phyloP scores from a whole-genome alignment of 495 filamentous ascomycete species.

The Staphylotrichum tortipilum region DNA sequence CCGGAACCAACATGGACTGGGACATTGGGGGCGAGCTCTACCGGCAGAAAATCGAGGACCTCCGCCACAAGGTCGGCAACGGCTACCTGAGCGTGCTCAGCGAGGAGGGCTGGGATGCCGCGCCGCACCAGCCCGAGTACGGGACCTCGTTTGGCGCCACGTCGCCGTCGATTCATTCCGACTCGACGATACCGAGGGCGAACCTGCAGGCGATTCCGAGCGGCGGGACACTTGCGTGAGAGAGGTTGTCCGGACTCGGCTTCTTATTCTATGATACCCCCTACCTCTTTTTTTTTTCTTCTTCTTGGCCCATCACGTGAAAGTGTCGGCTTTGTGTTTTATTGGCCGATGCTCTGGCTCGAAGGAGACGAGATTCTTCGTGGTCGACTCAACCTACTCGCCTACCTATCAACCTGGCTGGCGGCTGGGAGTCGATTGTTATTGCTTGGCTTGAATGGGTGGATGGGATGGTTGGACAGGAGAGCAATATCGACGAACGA shows the following conservation, averaged over 20 bases:
- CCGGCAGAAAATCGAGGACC: constrained; percentile 71
- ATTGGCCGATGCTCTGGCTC: too few species aligned
- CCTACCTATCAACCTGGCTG: too few species aligned
- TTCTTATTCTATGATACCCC: constrained; percentile 18
- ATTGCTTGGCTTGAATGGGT: too few species aligned
- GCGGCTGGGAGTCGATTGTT: too few species aligned
- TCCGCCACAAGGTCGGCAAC: constrained; percentile 73
- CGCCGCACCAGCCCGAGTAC: constrained; percentile 27
- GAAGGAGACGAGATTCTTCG: too few species aligned
- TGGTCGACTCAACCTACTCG: too few species aligned
- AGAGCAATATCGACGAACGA: not conserved
- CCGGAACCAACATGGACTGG: constrained; percentile 46
- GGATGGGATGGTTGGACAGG: too few species aligned
- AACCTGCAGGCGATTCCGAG: constrained; percentile 44
- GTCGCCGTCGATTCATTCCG: constrained; percentile 31
- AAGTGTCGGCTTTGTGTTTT: too few species aligned
- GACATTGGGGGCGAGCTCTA: constrained; percentile 68
- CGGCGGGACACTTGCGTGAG: constrained; percentile 37
- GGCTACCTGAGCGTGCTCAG: constrained; percentile 78
- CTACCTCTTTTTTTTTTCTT: not conserved
- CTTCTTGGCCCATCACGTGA: too few species aligned
- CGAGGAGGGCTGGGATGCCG: constrained; percentile 58
- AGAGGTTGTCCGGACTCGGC: not conserved
- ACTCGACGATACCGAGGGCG: constrained; percentile 35
- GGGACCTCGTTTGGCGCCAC: constrained; percentile 31